These are phyloP conservation scores for Luvunga scandens DNA, from an alignment of 345 rosid genomes.

Conservation along the genomic window DNA sequence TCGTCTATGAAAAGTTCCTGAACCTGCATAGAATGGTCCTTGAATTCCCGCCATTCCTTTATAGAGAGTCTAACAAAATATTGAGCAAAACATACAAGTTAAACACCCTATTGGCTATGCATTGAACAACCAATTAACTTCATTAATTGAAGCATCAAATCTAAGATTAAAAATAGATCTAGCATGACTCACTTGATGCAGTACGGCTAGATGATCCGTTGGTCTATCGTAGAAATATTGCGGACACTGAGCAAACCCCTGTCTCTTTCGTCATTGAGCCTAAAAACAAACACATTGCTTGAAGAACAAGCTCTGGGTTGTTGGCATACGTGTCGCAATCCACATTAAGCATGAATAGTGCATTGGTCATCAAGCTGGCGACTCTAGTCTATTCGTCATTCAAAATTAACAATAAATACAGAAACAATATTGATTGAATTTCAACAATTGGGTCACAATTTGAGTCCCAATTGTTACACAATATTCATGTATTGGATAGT, in stretches of 20 bases:
- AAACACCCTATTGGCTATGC: neutral
- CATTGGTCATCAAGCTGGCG: conserved; percentile 71
- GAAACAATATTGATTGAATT: too few species aligned
- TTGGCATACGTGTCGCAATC: conserved; percentile 75
- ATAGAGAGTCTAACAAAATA: conserved; percentile 16
- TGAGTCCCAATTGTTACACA: too few species aligned
- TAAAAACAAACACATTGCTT: conserved; percentile 50
- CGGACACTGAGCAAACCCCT: conserved; percentile 54
- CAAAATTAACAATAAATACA: neutral
- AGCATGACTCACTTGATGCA: conserved; percentile 15
- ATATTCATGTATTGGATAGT: too few species aligned
- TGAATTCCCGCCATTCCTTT: conserved; percentile 53
- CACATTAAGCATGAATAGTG: conserved; percentile 69
- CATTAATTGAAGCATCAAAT: neutral
- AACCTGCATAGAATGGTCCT: conserved; percentile 50
- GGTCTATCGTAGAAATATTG: conserved; percentile 44
- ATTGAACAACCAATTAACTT: neutral
- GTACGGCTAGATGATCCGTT: conserved; percentile 23
- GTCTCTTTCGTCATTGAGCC: conserved; percentile 16
- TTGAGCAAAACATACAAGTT: neutral
- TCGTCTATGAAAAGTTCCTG: conserved; percentile 64
- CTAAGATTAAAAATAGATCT: neutral
- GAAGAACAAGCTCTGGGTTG: conserved; percentile 43
- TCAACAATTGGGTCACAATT: too few species aligned
- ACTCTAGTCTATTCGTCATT: conserved; percentile 43